These are phyloP conservation scores for Alternaria panax DNA, from an alignment of 2,329 filamentous ascomycete species.

Conservation along the genomic window DNA sequence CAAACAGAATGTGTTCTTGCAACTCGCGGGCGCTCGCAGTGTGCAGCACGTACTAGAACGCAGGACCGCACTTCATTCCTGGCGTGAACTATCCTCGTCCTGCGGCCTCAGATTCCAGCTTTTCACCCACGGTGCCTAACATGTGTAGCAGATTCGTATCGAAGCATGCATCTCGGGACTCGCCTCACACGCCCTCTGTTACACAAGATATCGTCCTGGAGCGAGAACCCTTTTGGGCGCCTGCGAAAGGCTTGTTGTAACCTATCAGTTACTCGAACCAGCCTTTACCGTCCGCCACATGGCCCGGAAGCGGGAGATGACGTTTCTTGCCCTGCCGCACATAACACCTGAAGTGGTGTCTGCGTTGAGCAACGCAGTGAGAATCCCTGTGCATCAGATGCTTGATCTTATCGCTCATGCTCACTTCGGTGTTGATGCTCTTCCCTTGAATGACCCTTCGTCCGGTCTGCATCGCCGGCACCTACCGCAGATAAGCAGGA, in stretches of 20 bases:
- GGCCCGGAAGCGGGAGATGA: slow-evolving; percentile 7
- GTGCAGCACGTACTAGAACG: not conserved
- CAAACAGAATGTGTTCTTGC: not conserved
- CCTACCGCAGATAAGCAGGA: not conserved
- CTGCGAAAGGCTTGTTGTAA: slow-evolving; percentile 2
- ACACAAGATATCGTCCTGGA: not conserved
- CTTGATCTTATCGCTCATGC: not conserved
- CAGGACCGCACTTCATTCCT: not conserved
- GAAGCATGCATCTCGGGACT: not conserved
- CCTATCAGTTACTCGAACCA: not conserved
- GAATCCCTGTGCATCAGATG: too few relatives aligned
- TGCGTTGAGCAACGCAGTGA: too few relatives aligned
- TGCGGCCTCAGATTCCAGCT: not conserved
- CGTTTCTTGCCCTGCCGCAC: slow-evolving; percentile 9
- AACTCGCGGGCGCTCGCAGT: not conserved
- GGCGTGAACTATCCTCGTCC: not conserved
- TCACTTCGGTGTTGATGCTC: not conserved
- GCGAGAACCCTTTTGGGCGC: not conserved
- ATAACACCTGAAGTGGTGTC: not conserved
- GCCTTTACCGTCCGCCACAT: slow-evolving; percentile 1
- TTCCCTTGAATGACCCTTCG: not conserved
- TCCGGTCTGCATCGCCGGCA: not conserved
- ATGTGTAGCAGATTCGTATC: not conserved
- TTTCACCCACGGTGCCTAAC: not conserved
- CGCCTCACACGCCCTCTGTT: not conserved